A percentile compares a stretch with the other conserved stretches of the same genome.
Evolutionary conservation across 2,329 filamentous ascomycete genomes (phyloP).

Genomic region (Emergomyces orientalis): DNA sequence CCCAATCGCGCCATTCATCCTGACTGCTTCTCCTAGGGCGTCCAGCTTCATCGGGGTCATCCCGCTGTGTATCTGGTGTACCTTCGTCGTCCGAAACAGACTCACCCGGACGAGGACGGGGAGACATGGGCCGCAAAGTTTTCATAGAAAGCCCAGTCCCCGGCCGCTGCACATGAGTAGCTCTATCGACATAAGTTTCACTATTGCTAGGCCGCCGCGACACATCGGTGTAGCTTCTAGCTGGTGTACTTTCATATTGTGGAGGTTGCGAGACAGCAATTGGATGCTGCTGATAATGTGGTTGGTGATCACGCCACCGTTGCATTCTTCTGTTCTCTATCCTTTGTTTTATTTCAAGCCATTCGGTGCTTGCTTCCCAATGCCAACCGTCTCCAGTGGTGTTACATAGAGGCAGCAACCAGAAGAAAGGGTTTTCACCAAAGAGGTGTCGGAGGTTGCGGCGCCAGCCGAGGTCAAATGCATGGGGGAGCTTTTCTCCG

Average conservation of each 20-base stretch:
- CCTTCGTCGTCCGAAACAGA: slow-evolving; percentile 27
- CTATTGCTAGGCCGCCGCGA: neutral
- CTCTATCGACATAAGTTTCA: neutral
- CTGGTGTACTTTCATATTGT: slow-evolving; percentile 18
- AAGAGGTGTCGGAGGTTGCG: slow-evolving; percentile 75
- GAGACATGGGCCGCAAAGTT: slow-evolving; percentile 33
- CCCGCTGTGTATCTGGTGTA: neutral
- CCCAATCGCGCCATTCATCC: slow-evolving; percentile 36
- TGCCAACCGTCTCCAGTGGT: slow-evolving; percentile 88
- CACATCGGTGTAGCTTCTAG: neutral
- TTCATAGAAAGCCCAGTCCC: slow-evolving; percentile 36
- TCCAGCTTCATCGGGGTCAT: slow-evolving; percentile 7
- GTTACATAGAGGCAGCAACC: slow-evolving; percentile 72
- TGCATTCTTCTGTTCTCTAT: slow-evolving; percentile 36
- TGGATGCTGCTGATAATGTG: slow-evolving; percentile 25
- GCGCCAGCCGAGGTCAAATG: slow-evolving; percentile 80
- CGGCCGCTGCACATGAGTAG: slow-evolving; percentile 22
- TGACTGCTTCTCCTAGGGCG: slow-evolving; percentile 13
- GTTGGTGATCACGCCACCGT: slow-evolving; percentile 25
- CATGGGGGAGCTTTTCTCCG: slow-evolving; percentile 77
- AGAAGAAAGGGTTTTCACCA: slow-evolving; percentile 61
- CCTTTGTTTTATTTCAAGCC: slow-evolving; percentile 60
- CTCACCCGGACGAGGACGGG: slow-evolving; percentile 28
- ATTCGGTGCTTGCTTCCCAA: slow-evolving; percentile 78
- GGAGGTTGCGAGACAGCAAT: slow-evolving; percentile 7